phyloP scores from a whole-genome alignment of 2,329 filamentous ascomycete species.

The Orbilia oligospora region DNA sequence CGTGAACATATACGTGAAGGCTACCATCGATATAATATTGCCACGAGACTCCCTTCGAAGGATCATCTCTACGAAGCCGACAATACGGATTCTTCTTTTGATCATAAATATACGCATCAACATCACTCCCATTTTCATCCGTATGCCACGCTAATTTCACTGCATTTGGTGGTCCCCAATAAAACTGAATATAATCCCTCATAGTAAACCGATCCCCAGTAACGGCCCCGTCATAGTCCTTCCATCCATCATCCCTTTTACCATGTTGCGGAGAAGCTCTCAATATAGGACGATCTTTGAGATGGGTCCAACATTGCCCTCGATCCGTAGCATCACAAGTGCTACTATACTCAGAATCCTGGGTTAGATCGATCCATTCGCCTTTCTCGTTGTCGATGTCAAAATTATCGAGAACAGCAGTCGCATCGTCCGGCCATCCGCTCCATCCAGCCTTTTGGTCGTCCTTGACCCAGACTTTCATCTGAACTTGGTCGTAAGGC shows the following conservation, averaged over 20 bases:
- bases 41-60: not conserved
- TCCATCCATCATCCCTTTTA: not conserved
- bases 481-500: not conserved
- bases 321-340: not conserved
- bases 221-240: not conserved
- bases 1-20: not conserved
- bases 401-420: not conserved
- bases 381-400: not conserved
- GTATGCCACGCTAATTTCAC: conserved; percentile 7
- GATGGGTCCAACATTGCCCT: not conserved
- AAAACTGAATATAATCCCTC: conserved; percentile 20
- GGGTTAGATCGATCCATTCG: not conserved
- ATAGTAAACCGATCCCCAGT: not conserved
- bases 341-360: not conserved
- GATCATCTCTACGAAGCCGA: conserved; percentile 3
- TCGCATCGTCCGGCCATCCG: not conserved
- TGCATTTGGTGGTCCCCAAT: not conserved
- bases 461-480: not conserved
- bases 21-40: not conserved
- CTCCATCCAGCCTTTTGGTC: not conserved
- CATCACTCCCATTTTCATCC: conserved; percentile 7
- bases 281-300: not conserved
- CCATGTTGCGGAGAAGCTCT: conserved; percentile 6
- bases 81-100: not conserved
- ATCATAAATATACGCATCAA: not conserved